phyloP scores from a whole-genome alignment of 768 basidiomycete genomes.

The Leccinellum luteum region DNA sequence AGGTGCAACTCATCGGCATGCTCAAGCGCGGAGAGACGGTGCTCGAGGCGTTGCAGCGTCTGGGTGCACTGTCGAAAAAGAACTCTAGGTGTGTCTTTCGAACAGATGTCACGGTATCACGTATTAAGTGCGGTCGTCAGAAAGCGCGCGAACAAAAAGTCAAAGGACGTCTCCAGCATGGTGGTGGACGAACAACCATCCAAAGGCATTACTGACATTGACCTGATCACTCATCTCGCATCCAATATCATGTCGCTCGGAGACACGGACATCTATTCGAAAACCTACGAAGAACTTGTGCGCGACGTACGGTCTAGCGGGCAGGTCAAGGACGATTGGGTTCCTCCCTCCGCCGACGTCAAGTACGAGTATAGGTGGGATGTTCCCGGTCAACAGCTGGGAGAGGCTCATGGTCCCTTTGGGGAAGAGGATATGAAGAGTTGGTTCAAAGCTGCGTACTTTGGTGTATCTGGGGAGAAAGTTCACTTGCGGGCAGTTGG shows the following conservation, averaged over 20 bases:
- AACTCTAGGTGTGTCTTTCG: conserved; percentile 23
- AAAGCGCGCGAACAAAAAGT: conserved; percentile 33
- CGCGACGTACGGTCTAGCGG: conserved; percentile 72
- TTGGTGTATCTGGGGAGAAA: conserved; percentile 75
- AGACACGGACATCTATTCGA: conserved; percentile 82
- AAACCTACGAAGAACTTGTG: conserved; percentile 82
- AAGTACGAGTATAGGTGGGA: conserved; percentile 85
- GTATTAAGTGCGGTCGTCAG: conserved; percentile 10
- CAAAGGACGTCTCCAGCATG: conserved; percentile 41
- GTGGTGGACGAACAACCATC: conserved; percentile 44
- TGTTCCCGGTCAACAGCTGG: conserved; percentile 46
- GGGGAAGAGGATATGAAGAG: conserved; percentile 72
- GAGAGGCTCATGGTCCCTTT: conserved; percentile 76
- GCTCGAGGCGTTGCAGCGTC: conserved; percentile 80
- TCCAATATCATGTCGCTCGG: conserved; percentile 87
- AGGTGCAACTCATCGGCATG: conserved; percentile 65
- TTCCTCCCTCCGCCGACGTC: conserved; percentile 71
- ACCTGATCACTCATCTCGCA: conserved; percentile 79
- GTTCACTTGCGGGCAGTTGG: conserved; percentile 67
- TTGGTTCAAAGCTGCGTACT: conserved; percentile 82
- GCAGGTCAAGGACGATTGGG: conserved; percentile 64
- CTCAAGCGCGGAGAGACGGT: conserved; percentile 91
- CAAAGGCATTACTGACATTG: conserved; percentile 55
- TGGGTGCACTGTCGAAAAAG: conserved; percentile 68
- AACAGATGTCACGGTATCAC: background rate